Evolutionary conservation across 495 filamentous ascomycete species (phyloP).

Genomic region (Penicillium desertorum): DNA sequence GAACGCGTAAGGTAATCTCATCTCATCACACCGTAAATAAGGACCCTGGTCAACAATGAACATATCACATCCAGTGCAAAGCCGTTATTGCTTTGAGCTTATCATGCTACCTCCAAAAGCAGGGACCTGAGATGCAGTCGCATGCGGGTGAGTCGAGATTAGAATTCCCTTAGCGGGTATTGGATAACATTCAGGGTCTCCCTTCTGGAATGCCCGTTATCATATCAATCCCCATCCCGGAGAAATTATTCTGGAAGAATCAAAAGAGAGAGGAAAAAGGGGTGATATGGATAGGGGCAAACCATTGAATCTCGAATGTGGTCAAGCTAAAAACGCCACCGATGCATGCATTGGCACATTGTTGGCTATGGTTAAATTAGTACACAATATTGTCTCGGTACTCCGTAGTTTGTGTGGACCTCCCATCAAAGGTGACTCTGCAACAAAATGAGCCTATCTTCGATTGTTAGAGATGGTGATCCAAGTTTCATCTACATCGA

Average conservation of each 20-base stretch:
- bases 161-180: conserved; percentile 10
- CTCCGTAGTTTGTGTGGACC: conserved; percentile 2
- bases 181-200: conserved; percentile 12
- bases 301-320: conserved; percentile 14
- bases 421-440: neutral
- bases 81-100: conserved; percentile 22
- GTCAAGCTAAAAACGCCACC: conserved; percentile 30
- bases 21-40: conserved; percentile 12
- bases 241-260: conserved; percentile 6
- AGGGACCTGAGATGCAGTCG: conserved; percentile 10
- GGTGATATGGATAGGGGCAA: conserved; percentile 11
- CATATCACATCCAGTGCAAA: conserved; percentile 23
- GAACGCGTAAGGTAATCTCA: conserved; percentile 10
- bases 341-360: conserved; percentile 27
- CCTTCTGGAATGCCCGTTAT: conserved; percentile 28
- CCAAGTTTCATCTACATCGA: neutral
- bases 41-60: conserved; percentile 22
- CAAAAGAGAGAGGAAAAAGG: conserved; percentile 3
- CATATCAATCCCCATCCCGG: conserved; percentile 20
- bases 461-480: neutral
- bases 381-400: neutral
- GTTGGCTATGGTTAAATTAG: conserved; percentile 15
- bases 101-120: conserved; percentile 17
- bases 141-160: conserved; percentile 17
- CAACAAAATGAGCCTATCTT: neutral